Conservation (phyloP, 305 asterid genomes). For the Rubia occidens region DNA sequence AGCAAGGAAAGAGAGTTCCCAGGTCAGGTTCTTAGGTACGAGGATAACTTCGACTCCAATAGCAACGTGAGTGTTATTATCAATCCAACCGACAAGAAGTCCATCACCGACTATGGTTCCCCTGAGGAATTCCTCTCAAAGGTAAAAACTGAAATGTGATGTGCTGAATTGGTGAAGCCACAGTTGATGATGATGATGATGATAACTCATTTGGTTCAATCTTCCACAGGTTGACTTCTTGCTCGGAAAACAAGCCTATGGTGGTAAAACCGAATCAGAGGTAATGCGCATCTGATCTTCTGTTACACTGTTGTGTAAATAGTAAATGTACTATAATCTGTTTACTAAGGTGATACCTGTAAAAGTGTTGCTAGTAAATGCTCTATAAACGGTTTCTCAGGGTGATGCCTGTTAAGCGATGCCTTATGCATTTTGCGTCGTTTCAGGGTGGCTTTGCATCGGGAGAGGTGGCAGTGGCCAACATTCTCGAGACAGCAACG, state of each 20-base stretch:
- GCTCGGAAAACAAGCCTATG: conserved; percentile 77
- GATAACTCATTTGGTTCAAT: background rate
- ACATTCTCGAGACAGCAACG: conserved; percentile 61
- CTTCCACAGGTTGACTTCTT: conserved; percentile 73
- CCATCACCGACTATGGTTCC: conserved; percentile 73
- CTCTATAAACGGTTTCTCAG: too few species aligned
- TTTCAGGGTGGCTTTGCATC: conserved; percentile 85
- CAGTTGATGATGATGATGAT: background rate
- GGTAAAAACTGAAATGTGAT: conserved; percentile 21
- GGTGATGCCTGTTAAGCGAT: background rate
- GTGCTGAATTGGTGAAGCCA: background rate
- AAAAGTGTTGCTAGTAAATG: background rate
- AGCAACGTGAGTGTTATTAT: conserved; percentile 52
- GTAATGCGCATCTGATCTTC: conserved; percentile 25
- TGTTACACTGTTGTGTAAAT: too few species aligned
- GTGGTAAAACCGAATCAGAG: conserved; percentile 84
- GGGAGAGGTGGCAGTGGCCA: conserved; percentile 73
- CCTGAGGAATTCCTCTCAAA: conserved; percentile 72
- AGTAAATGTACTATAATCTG: too few species aligned
- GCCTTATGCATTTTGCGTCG: background rate
- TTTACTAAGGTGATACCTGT: background rate
- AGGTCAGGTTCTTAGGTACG: conserved; percentile 80
- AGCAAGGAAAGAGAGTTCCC: conserved; percentile 77
- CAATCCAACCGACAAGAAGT: conserved; percentile 72
- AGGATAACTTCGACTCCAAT: conserved; percentile 83